A percentile compares a stretch with the other conserved stretches of the same genome.
phyloP scores from a whole-genome alignment of 345 rosid genomes.

The Gossypium ekmanianum region DNA sequence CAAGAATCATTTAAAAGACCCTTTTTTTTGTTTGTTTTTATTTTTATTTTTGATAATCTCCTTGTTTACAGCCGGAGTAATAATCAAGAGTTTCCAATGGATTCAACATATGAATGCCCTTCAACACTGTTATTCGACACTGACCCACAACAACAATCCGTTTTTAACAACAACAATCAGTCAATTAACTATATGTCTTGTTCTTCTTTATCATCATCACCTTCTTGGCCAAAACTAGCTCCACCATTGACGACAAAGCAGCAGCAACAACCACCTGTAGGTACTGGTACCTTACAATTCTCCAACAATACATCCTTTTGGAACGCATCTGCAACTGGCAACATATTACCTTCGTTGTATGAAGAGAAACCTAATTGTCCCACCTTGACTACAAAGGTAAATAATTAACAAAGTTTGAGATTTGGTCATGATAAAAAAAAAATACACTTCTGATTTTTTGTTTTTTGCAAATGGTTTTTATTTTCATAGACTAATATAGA shows the following conservation, averaged over 20 bases:
- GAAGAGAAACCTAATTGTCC: conserved; percentile 18
- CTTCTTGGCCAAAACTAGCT: no score
- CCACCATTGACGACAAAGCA: conserved; percentile 21
- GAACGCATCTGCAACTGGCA: conserved; percentile 31
- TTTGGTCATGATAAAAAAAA: no score
- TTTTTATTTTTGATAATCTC: no score
- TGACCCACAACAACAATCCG: conserved; percentile 28
- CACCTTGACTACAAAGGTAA: conserved; percentile 26
- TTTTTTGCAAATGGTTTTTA: neutral
- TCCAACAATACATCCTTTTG: conserved; percentile 45
- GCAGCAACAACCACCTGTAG: conserved; percentile 7
- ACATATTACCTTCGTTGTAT: neutral
- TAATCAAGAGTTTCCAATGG: conserved; percentile 13
- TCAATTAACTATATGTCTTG: conserved; percentile 32
- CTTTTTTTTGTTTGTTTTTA: no score
- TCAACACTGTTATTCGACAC: conserved; percentile 38
- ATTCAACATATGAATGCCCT: conserved; percentile 37
- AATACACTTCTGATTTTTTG: neutral
- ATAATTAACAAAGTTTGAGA: neutral
- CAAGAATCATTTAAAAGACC: no score
- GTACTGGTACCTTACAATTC: conserved; percentile 31
- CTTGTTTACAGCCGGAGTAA: conserved; percentile 22
- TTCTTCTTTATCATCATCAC: no score
- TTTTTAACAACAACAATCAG: conserved; percentile 24
- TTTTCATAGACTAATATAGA: conserved; percentile 28